Conservation (phyloP, 768 basidiomycete species). For the Porpolomopsis calyptriformis region DNA sequence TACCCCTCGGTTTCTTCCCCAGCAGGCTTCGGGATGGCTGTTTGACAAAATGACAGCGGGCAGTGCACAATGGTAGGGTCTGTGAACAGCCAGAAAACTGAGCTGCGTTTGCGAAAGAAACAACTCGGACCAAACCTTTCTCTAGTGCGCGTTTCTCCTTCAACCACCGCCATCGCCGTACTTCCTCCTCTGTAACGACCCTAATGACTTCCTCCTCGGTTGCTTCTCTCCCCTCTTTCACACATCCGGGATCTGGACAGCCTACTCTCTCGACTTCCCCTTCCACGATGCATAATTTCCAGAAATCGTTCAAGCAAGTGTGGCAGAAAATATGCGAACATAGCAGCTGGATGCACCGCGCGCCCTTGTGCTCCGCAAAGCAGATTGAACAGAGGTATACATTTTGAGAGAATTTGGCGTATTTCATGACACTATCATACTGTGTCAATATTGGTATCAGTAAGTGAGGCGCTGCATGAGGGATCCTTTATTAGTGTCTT, state of each 20-base stretch:
- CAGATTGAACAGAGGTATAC: slow-evolving; percentile 74
- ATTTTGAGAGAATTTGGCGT: slow-evolving; percentile 46
- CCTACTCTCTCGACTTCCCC: slow-evolving; percentile 67
- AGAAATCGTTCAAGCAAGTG: slow-evolving; percentile 71
- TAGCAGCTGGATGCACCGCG: slow-evolving; percentile 55
- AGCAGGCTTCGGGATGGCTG: slow-evolving; percentile 54
- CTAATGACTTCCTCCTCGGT: slow-evolving; percentile 62
- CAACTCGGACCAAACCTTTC: slow-evolving; percentile 36
- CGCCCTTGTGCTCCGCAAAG: slow-evolving; percentile 61
- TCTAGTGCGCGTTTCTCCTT: slow-evolving; percentile 63
- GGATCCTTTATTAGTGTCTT: slow-evolving; percentile 28
- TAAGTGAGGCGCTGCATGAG: slow-evolving; percentile 46
- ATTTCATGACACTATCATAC: slow-evolving; percentile 38
- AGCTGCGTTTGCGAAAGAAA: background rate
- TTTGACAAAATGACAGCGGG: slow-evolving; percentile 72
- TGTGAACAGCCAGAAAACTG: slow-evolving; percentile 15
- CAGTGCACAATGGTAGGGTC: slow-evolving; percentile 77
- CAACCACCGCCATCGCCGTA: slow-evolving; percentile 71
- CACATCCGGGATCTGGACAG: slow-evolving; percentile 73
- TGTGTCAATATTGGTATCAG: slow-evolving; percentile 38
- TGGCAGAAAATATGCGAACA: slow-evolving; percentile 81
- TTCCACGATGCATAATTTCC: slow-evolving; percentile 71
- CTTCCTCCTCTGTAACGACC: slow-evolving; percentile 54
- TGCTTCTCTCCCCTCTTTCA: slow-evolving; percentile 52
- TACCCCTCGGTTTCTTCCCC: slow-evolving; percentile 45